A percentile compares a stretch with the other conserved stretches of the same genome.
phyloP scores from a whole-genome alignment of 208 protist species.

The Trypanosoma congolense region DNA sequence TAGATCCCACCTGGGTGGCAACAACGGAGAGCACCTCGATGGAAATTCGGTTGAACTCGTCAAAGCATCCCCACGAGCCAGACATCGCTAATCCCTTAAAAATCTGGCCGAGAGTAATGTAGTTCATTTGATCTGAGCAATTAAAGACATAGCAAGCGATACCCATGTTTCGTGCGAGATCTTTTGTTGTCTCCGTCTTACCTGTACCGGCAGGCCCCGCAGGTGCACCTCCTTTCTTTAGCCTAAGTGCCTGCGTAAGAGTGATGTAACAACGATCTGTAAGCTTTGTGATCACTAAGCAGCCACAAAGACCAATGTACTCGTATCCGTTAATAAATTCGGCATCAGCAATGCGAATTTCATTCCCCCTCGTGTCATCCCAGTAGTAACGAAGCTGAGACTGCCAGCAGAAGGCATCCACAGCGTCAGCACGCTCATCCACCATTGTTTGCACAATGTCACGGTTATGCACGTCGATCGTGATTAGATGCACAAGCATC shows the following conservation, averaged over 20 bases:
- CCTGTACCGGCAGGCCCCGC: slow-evolving; percentile 92
- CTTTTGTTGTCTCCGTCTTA: slow-evolving; percentile 95
- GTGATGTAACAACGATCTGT: slow-evolving; percentile 99
- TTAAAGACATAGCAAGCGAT: slow-evolving; percentile 95
- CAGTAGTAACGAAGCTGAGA: slow-evolving; percentile 96
- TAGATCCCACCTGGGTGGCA: slow-evolving; percentile 96
- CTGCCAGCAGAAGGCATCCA: slow-evolving; percentile 96
- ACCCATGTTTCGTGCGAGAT: slow-evolving; percentile 92
- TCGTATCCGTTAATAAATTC: slow-evolving; percentile 97
- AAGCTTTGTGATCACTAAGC: slow-evolving; percentile 98
- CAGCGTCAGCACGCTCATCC: slow-evolving; percentile 92
- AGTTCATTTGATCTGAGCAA: slow-evolving; percentile 99
- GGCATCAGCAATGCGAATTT: slow-evolving; percentile 96
- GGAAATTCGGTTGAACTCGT: slow-evolving; percentile 96
- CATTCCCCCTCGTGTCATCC: slow-evolving; percentile 92
- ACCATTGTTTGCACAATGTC: slow-evolving; percentile 92
- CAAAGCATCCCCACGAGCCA: slow-evolving; percentile 96
- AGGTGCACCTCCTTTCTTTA: slow-evolving; percentile 90
- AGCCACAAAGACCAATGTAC: slow-evolving; percentile 97
- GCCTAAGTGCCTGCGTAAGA: slow-evolving; percentile 90
- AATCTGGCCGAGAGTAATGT: slow-evolving; percentile 95
- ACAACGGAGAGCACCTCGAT: slow-evolving; percentile 98
- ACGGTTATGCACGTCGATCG: slow-evolving; percentile 97
- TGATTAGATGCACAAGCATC: slow-evolving; percentile 98
- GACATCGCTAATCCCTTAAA: slow-evolving; percentile 96